Conservation (phyloP, 495 filamentous ascomycete genomes). For the Tuber calosporum region DNA sequence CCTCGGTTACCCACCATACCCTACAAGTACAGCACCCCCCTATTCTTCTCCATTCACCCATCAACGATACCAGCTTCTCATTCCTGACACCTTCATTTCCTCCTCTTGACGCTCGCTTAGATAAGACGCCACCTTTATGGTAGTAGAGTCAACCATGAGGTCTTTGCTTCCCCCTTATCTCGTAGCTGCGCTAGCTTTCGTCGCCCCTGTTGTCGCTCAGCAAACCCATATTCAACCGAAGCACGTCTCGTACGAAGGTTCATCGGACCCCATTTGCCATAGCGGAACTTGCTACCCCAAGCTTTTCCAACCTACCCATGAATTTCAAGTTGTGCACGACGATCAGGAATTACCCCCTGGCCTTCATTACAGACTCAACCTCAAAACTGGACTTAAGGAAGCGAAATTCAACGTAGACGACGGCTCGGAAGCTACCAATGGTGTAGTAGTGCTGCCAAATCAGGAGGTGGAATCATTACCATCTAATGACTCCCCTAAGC, state of each 20-base stretch:
- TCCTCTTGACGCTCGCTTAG: not conserved
- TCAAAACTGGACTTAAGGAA: conserved; percentile 56
- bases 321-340: conserved; percentile 55
- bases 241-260: conserved; percentile 7
- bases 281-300: conserved; percentile 59
- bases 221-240: conserved; percentile 22
- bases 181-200: conserved; percentile 5
- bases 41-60: not conserved
- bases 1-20: not conserved
- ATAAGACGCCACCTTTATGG: not conserved
- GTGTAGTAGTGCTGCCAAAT: conserved; percentile 43
- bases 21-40: too few relatives aligned
- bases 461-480: conserved; percentile 38
- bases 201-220: not conserved
- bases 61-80: not conserved
- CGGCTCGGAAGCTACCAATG: conserved; percentile 43
- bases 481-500: conserved; percentile 15
- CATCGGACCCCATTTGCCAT: conserved; percentile 54
- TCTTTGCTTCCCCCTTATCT: conserved; percentile 7
- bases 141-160: not conserved
- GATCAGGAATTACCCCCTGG: conserved; percentile 60
- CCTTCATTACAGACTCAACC: conserved; percentile 57
- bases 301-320: conserved; percentile 54
- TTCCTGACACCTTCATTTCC: not conserved
- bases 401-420: conserved; percentile 54